These are phyloP conservation scores for Calonectria multiphialidica DNA, from an alignment of 2,329 filamentous ascomycete species.

Conservation along the genomic window DNA sequence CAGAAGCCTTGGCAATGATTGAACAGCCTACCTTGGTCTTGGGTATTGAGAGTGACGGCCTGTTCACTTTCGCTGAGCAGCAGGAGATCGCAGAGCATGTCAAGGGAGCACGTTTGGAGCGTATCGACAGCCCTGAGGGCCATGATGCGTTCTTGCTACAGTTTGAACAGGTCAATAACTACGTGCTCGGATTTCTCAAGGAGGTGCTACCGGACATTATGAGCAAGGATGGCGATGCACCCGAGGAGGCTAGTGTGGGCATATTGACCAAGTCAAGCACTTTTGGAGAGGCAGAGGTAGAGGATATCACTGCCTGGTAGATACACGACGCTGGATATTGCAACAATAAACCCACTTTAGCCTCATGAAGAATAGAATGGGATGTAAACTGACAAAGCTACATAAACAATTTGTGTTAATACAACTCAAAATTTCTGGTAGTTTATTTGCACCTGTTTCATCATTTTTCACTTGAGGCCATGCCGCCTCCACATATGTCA, in stretches of 20 bases:
- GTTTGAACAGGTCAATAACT: conserved; percentile 95
- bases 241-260: conserved; percentile 65
- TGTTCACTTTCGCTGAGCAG: conserved; percentile 98
- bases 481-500: too few species aligned
- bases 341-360: neutral
- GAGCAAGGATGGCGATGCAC: conserved; percentile 67
- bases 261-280: conserved; percentile 86
- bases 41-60: conserved; percentile 93
- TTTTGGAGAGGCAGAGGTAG: conserved; percentile 95
- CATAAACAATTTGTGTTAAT: too few species aligned
- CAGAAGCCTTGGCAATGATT: conserved; percentile 83
- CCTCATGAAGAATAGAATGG: neutral
- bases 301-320: conserved; percentile 95
- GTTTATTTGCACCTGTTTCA: neutral
- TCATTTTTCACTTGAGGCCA: too few species aligned
- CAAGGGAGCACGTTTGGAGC: conserved; percentile 80
- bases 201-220: conserved; percentile 92
- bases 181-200: conserved; percentile 86
- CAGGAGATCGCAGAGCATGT: conserved; percentile 89
- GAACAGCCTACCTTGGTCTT: conserved; percentile 91
- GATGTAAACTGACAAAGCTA: neutral
- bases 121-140: conserved; percentile 93
- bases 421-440: neutral
- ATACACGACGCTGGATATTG: neutral
- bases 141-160: conserved; percentile 97